Evolutionary conservation across 1,139 yeast species (phyloP), one percentile per base, ranked within the genome.

Genomic region (Yamadazyma trypodendri): DNA sequence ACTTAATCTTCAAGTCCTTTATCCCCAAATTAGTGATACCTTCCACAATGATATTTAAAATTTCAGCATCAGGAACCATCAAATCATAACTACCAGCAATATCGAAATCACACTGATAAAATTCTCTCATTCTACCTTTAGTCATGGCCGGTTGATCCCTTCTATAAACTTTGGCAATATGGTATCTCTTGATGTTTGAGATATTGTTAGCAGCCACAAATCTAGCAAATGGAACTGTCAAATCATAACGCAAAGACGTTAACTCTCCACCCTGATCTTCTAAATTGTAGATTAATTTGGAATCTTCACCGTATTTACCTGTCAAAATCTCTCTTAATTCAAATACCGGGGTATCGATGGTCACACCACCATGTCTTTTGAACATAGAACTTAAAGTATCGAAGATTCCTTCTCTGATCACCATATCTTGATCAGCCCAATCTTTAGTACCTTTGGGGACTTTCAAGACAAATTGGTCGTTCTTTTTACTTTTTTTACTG

Each of bases 131-230:
- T 66, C 98, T 81, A 42, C 98, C 98, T 65, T 92, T 92, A 41
- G 97, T 90, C 98, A 92, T 92, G 12, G 98, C 98, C 5, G 98
- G 98, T 65, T 92, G 98, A 61, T 92, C 98, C 67, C 98, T 84
- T 68, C 98, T 80, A 67, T 92, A 92, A 38, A 92, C 98, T 65
- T 92, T 92, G 51, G 98, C 98, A 50, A 92, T 87, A 68, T 92
- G 98, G 63, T 81, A 92, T 59, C 98, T 77, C 68, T 92, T 92
- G 64, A 92, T 92, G 58, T 73, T 79, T 52, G 87, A 84, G 45
- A 92, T 77, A 55, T 87, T 88, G 69, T 92, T 92, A 84, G 88
- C 84, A 24, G 98, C 98, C 40, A 92, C 95, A 57, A 77, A 92
- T 60, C 98, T 77, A 10, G 98, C 98, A 67, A 92, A 92, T 38